These are phyloP conservation scores for Fusarium austroafricanum DNA, from an alignment of 2,329 filamentous ascomycete genomes.

Conservation along the genomic window DNA sequence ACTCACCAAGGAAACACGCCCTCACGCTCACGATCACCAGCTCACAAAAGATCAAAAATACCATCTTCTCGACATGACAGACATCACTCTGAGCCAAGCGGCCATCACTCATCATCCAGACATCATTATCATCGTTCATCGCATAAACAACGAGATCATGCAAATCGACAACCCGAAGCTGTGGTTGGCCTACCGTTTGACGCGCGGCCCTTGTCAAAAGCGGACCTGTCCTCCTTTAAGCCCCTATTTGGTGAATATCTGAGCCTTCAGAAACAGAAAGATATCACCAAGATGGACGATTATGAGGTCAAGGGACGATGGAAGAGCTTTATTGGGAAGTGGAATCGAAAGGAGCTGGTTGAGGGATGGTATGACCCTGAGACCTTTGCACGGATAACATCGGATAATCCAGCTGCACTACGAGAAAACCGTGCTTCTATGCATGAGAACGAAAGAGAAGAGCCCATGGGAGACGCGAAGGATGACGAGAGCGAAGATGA, in stretches of 20 bases:
- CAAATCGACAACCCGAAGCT: conserved; percentile 21
- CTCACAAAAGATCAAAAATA: conserved; percentile 31
- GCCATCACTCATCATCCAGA: conserved; percentile 33
- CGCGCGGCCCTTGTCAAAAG: conserved; percentile 73
- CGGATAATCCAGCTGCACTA: conserved; percentile 38
- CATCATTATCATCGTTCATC: conserved; percentile 39
- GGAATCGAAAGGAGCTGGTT: conserved; percentile 89
- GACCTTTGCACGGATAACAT: conserved; percentile 63
- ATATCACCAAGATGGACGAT: conserved; percentile 75
- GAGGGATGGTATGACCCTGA: conserved; percentile 94
- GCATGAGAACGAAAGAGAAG: conserved; percentile 39
- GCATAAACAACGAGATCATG: conserved; percentile 40
- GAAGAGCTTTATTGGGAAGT: conserved; percentile 93
- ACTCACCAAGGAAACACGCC: conserved; percentile 26
- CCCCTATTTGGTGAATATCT: conserved; percentile 86
- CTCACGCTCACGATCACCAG: conserved; percentile 43
- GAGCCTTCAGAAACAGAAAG: conserved; percentile 84
- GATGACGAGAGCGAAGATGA: conserved; percentile 51
- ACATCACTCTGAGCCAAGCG: conserved; percentile 26
- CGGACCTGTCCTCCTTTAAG: conserved; percentile 73
- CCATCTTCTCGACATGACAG: conserved; percentile 32
- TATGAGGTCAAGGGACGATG: conserved; percentile 85
- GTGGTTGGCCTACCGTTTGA: conserved; percentile 68
- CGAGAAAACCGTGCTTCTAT: conserved; percentile 10
- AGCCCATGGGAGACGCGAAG: conserved; percentile 63